Percentiles rank a stretch among this genome's conserved stretches.
These are phyloP conservation scores for Xanthoconium stramineum DNA, from an alignment of 768 basidiomycete species.

Conservation along the genomic window DNA sequence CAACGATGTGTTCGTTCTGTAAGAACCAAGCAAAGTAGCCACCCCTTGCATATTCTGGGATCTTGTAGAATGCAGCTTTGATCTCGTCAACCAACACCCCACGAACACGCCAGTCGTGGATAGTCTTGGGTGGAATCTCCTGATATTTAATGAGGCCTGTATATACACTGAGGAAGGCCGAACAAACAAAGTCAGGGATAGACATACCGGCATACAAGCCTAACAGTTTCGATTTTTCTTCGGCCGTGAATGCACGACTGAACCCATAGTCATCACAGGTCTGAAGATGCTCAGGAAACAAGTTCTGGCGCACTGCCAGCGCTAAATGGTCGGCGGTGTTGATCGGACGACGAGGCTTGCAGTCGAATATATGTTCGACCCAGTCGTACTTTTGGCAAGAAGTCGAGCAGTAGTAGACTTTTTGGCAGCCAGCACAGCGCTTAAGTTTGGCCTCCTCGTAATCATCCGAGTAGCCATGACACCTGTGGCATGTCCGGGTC, in stretches of 20 bases:
- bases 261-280: conserved; percentile 3
- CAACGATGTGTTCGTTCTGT: conserved; percentile 2
- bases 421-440: too few species aligned
- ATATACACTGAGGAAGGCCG: too few species aligned
- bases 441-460: too few species aligned
- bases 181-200: background rate
- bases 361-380: conserved; percentile 4
- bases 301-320: background rate
- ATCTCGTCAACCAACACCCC: conserved; percentile 3
- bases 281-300: background rate
- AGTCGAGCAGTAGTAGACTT: conserved; percentile 1
- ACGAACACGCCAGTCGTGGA: conserved; percentile 1
- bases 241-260: background rate
- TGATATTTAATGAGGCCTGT: background rate
- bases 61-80: background rate
- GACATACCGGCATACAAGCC: conserved; percentile 2
- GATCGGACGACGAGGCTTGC: conserved; percentile 4
- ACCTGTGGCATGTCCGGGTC: too few species aligned
- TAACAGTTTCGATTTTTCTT: background rate
- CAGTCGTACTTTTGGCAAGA: background rate
- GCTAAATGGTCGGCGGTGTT: conserved; percentile 3
- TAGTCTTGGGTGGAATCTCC: background rate
- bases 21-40: conserved; percentile 3
- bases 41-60: background rate
- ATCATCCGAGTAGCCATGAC: too few species aligned